These are phyloP conservation scores for Plectosphaerella sp. DNA, from an alignment of 2,329 filamentous ascomycete species.

Conservation along the genomic window DNA sequence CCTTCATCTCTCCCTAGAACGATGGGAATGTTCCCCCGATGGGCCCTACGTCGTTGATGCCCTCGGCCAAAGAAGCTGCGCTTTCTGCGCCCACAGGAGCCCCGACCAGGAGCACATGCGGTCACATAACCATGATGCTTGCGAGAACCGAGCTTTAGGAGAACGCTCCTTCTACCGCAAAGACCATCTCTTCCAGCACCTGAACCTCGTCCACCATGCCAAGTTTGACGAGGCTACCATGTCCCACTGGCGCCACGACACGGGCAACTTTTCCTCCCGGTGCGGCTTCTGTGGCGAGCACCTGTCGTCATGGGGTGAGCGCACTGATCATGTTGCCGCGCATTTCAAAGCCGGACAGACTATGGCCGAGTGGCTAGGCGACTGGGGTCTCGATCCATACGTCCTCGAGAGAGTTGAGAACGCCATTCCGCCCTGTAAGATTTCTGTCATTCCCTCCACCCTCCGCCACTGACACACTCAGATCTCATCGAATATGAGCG, in stretches of 20 bases:
- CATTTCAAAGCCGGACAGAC: slow-evolving; percentile 30
- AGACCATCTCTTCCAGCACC: slow-evolving; percentile 37
- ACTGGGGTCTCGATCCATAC: slow-evolving; percentile 31
- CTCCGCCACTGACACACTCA: not conserved
- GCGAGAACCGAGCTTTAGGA: slow-evolving; percentile 39
- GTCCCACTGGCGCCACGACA: slow-evolving; percentile 29
- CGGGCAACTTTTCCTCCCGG: slow-evolving; percentile 19
- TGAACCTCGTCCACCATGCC: slow-evolving; percentile 31
- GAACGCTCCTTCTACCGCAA: slow-evolving; percentile 40
- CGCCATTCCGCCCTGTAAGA: slow-evolving; percentile 27
- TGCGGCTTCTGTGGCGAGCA: slow-evolving; percentile 31
- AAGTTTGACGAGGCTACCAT: slow-evolving; percentile 39
- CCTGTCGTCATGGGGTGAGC: slow-evolving; percentile 25
- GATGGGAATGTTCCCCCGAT: slow-evolving; percentile 37
- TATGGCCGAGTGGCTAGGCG: slow-evolving; percentile 34
- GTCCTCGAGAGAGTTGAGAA: slow-evolving; percentile 29
- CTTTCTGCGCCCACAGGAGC: slow-evolving; percentile 28
- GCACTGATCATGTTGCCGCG: slow-evolving; percentile 29
- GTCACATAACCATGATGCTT: slow-evolving; percentile 34
- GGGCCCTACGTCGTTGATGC: slow-evolving; percentile 31
- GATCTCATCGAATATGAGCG: slow-evolving; percentile 30
- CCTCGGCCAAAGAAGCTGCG: slow-evolving; percentile 33
- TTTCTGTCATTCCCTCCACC: not conserved
- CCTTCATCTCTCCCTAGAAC: slow-evolving; percentile 38
- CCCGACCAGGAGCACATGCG: slow-evolving; percentile 28